Percentiles rank a stretch among this genome's conserved stretches.
phyloP scores from a whole-genome alignment of 176 grass and related monocot species.

The bread wheat (Triticum aestivum) region DNA sequence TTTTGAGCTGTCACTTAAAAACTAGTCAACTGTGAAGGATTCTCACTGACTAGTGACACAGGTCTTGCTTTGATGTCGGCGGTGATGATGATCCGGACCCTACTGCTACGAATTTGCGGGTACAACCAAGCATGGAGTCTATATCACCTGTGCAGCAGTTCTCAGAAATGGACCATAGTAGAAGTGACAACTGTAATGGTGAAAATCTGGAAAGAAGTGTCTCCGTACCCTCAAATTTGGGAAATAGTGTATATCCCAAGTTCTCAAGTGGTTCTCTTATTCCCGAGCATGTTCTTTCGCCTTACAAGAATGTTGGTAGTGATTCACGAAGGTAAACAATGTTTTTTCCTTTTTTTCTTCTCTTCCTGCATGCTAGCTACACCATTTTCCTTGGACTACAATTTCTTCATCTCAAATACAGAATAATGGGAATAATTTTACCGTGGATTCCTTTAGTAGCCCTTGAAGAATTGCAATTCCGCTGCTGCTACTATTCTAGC shows the following conservation, averaged over 20 bases:
- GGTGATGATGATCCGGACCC: slow-evolving; percentile 47
- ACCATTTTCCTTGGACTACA: slow-evolving; percentile 15
- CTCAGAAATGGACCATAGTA: slow-evolving; percentile 32
- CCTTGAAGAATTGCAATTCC: neutral
- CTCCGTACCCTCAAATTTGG: slow-evolving; percentile 56
- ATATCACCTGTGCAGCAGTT: slow-evolving; percentile 45
- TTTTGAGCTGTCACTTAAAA: slow-evolving; percentile 23
- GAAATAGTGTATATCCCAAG: slow-evolving; percentile 44
- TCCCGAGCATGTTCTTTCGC: slow-evolving; percentile 78
- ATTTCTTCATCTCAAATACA: neutral
- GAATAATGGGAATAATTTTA: neutral
- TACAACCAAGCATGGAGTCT: slow-evolving; percentile 36
- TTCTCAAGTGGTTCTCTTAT: slow-evolving; percentile 80
- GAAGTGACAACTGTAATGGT: slow-evolving; percentile 46
- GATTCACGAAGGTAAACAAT: slow-evolving; percentile 54
- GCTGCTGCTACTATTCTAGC: neutral
- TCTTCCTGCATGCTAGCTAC: neutral
- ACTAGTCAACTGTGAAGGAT: slow-evolving; percentile 29
- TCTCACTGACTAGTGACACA: slow-evolving; percentile 46
- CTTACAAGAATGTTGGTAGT: slow-evolving; percentile 44
- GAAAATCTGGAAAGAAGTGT: slow-evolving; percentile 68
- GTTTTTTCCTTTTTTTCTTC: neutral
- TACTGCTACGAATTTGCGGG: slow-evolving; percentile 39
- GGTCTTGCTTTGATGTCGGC: slow-evolving; percentile 86
- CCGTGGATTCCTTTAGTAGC: slow-evolving; percentile 2